Evolutionary conservation across 345 rosid genomes (phyloP).

Genomic region (Dovyalis caffra): DNA sequence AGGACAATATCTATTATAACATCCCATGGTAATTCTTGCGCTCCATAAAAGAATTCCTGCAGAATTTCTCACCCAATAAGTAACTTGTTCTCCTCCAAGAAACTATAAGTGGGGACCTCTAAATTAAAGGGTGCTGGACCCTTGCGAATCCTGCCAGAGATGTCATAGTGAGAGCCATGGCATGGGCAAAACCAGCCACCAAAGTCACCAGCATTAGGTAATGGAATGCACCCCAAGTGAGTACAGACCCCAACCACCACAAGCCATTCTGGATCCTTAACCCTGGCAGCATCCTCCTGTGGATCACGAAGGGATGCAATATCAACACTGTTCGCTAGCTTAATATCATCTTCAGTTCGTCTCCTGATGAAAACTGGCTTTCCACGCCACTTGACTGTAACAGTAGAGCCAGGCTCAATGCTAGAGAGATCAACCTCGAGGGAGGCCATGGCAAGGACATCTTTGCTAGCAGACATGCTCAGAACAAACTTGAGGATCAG

Average conservation of each 20-base stretch:
- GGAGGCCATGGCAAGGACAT: constrained; percentile 92
- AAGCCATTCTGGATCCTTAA: constrained; percentile 93
- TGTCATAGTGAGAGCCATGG: constrained; percentile 92
- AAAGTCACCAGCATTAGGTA: constrained; percentile 95
- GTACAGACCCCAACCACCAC: constrained; percentile 93
- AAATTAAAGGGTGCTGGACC: constrained; percentile 94
- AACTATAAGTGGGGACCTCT: constrained; percentile 88
- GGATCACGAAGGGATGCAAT: constrained; percentile 81
- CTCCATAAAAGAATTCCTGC: not conserved
- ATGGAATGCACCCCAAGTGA: constrained; percentile 93
- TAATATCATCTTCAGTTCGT: constrained; percentile 86
- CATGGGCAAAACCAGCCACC: constrained; percentile 99
- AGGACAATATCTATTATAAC: constrained; percentile 27
- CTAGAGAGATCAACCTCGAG: constrained; percentile 89
- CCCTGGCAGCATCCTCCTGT: constrained; percentile 69
- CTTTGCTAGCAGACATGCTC: constrained; percentile 97
- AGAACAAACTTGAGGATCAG: constrained; percentile 75
- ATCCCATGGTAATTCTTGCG: constrained; percentile 7
- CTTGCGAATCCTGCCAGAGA: constrained; percentile 91
- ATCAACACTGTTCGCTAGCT: constrained; percentile 83
- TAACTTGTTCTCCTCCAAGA: constrained; percentile 83
- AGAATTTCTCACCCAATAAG: constrained; percentile 58
- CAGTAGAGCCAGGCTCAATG: constrained; percentile 83
- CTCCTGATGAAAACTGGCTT: constrained; percentile 94
- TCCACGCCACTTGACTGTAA: constrained; percentile 97